Base-by-base conservation (phyloP, 371 early-diverging fungal species). In the Zychaea mexicana region DNA sequence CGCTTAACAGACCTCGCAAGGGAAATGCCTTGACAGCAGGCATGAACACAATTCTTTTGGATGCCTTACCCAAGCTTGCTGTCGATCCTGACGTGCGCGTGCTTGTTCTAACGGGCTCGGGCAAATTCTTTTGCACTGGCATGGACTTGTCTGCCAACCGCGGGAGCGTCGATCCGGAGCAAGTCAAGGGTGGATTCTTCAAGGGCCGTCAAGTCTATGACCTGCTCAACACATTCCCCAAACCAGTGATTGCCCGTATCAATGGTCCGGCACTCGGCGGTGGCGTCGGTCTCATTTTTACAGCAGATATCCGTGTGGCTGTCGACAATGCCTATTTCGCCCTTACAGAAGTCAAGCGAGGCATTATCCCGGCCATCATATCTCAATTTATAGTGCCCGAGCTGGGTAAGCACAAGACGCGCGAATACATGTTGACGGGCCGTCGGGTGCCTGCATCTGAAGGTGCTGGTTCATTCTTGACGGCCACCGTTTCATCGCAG, bases 241-340 rank as follows among this genome's bases (percentile, higher is more conserved):
- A 87, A 59, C 91, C 91, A 8, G 82, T 87, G 5, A 80, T 90
- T 67, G 88, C 85, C 7, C 78, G 83, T 42, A 68, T 90, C 60
- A 88, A 91, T 64, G 92, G 92, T 2, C 90, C 90, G 4, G 90
- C 86, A 0, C 71, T 91, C 2, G 91, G 90, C 28, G 91, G 91
- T 19, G 92, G 92, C 3, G 85, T 88, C 2, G 92, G 92, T 0
- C 69, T 91, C 7, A 64, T 88, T n/a, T 88, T 90, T 68, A 71
- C 83, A 13, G 78, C 86, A 22, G 89, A 91, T 69, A 77, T 91
- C 39, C 79, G 88, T 12, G 70, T 90, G 9, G 82, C 81, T 1
- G 69, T 62, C 62, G 57, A 76, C 2, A 65, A 74, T 24, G 81
- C 79, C 4, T 88, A 84, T 56, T 76, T 90, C 68, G 81, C 85